Percentiles rank a stretch among this genome's conserved stretches.
phyloP scores from a whole-genome alignment of 768 basidiomycete genomes.

The Coprinopsis strossmayeri region DNA sequence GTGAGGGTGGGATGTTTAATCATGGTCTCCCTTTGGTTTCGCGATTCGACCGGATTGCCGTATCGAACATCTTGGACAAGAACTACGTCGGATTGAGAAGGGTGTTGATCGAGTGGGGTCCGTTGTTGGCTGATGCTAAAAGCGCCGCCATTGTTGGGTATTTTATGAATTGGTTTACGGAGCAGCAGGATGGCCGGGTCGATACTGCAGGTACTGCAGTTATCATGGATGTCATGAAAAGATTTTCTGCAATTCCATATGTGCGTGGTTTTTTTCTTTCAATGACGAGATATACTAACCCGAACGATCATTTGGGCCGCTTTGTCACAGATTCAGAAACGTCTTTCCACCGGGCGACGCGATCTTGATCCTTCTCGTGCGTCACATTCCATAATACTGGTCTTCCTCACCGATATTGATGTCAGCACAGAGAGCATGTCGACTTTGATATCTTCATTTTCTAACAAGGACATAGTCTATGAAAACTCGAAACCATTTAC shows the following conservation, averaged over 20 bases:
- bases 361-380: too few relatives aligned
- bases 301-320: too few relatives aligned
- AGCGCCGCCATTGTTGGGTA: constrained; percentile 32
- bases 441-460: too few relatives aligned
- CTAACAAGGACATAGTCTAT: too few relatives aligned
- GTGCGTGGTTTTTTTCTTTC: not conserved
- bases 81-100: constrained; percentile 32
- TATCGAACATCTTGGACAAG: constrained; percentile 40
- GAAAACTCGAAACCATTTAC: constrained; percentile 32
- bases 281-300: too few relatives aligned
- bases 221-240: not conserved
- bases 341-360: too few relatives aligned
- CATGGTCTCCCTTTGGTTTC: too few relatives aligned
- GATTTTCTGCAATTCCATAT: not conserved
- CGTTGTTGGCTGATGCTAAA: constrained; percentile 28
- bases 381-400: too few relatives aligned
- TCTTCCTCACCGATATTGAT: too few relatives aligned
- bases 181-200: constrained; percentile 15
- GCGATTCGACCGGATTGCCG: constrained; percentile 40
- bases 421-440: too few relatives aligned
- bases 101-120: constrained; percentile 30
- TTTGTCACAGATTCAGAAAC: too few relatives aligned
- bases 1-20: constrained; percentile 16
- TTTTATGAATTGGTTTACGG: constrained; percentile 42
- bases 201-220: constrained; percentile 1